Base-by-base conservation (phyloP, 768 basidiomycete species). In the Cytidiella melzeri region DNA sequence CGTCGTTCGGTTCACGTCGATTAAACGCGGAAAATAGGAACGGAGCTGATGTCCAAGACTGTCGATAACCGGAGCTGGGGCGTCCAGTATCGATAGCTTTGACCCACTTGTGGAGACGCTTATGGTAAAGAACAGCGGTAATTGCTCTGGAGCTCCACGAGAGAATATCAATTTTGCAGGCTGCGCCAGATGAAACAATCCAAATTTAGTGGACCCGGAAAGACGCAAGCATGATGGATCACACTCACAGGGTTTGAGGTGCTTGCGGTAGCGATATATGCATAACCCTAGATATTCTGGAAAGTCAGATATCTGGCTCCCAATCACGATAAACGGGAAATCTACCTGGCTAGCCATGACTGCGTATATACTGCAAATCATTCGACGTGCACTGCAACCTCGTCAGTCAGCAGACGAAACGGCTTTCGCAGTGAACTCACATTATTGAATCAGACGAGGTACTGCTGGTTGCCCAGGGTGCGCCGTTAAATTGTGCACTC, bases 161-260 rank as follows among this genome's bases (percentile, higher is more conserved):
- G 76, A 74, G 61, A 89, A 90, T 42, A 89, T 69, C n/a, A 87
- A 72, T 20, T 81, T 80, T 41, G 84, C 81, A 34, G 74, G 68
- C 79, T 81, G n/a, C 19, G 25, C 25, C 24, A 40, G 9, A 41
- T 18, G 30, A 24, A 53, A 40, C n/a, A n/a, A n/a, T n/a, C n/a
- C n/a, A n/a, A 54, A 45, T 54, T 53, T 25, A 18, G 50, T 50
- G n/a, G 41, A 24, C 24, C 11, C 47, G 36, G 37, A n/a, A 21
- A 12, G 56, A 50, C 15, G 5, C 39, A 45, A 43, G n/a, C n/a
- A n/a, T n/a, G 43, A 45, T 12, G n/a, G 9, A 25, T 6, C 30
- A 7, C 30, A 61, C 67, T 38, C 57, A 85, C 85, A 25, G 75
- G 55, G 52, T 74, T 74, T 27, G 75, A 76, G 5, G 75, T 72